Percentiles rank a stretch among this genome's conserved stretches.
phyloP scores from a whole-genome alignment of 805 yeast genomes.

The Metschnikowia dekortorum region DNA sequence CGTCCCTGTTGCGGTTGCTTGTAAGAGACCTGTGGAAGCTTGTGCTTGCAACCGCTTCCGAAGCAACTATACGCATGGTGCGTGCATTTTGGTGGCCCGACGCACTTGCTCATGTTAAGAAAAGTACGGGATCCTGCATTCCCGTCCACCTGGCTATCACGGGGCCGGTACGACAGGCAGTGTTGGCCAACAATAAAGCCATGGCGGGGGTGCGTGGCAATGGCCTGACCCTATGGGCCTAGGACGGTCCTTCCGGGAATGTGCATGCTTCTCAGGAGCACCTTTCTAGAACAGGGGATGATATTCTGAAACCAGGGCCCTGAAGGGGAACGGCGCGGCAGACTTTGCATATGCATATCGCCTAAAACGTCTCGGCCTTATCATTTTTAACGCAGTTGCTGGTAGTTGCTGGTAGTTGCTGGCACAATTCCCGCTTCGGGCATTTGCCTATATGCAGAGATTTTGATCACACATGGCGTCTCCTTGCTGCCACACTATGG shows the following conservation, averaged over 20 bases:
- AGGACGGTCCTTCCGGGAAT: neutral
- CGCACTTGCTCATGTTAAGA: neutral
- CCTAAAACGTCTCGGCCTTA: neutral
- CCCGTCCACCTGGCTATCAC: neutral
- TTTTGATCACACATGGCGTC: neutral
- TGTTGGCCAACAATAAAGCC: too few relatives aligned
- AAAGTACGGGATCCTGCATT: neutral
- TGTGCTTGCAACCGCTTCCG: too few relatives aligned
- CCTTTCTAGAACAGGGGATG: too few relatives aligned
- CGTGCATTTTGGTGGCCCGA: neutral
- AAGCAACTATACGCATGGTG: conserved; percentile 1
- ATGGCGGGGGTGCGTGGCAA: neutral
- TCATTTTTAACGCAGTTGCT: neutral
- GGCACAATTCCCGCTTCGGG: neutral
- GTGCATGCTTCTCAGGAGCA: neutral
- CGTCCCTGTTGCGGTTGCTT: neutral
- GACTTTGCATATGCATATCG: neutral
- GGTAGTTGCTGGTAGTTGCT: neutral
- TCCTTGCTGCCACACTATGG: neutral
- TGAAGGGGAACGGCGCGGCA: neutral
- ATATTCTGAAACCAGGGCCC: neutral
- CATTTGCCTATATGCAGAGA: neutral
- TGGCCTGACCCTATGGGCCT: neutral
- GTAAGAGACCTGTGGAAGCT: neutral
- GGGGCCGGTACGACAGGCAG: too few relatives aligned